Conservation (phyloP, 192 early-diverging fungal genomes). For the Oehlia diaphana region DNA sequence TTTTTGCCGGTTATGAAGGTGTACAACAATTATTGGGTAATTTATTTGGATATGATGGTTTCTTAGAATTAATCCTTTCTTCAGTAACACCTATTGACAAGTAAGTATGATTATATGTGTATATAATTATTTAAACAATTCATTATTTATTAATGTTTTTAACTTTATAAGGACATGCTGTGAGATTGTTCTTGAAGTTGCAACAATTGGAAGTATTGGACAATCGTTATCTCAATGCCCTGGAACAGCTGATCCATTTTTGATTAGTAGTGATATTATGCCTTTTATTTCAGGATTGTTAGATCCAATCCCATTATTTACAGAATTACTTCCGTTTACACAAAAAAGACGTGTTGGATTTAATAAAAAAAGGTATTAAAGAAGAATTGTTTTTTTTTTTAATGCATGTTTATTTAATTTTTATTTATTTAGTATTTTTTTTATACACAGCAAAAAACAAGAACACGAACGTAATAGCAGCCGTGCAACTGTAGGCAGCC, state of each 20-base stretch:
- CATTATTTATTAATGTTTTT: background rate
- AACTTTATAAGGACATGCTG: conserved; percentile 34
- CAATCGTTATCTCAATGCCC: conserved; percentile 34
- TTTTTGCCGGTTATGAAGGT: conserved; percentile 42
- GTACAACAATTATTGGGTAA: conserved; percentile 34
- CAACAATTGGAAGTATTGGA: conserved; percentile 41
- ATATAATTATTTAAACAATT: background rate
- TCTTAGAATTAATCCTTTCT: conserved; percentile 39
- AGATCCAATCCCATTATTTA: conserved; percentile 31
- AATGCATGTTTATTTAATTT: background rate
- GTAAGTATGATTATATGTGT: conserved; percentile 22
- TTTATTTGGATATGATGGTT: conserved; percentile 43
- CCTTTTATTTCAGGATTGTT: conserved; percentile 38
- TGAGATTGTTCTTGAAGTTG: conserved; percentile 43
- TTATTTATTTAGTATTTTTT: background rate
- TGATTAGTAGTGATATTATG: conserved; percentile 42
- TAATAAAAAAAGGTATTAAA: conserved; percentile 8
- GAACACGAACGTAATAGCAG: background rate
- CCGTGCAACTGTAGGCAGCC: background rate
- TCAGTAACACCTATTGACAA: conserved; percentile 42
- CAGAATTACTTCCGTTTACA: conserved; percentile 33
- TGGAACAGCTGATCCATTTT: conserved; percentile 36
- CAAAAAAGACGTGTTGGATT: conserved; percentile 3
- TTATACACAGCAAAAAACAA: background rate
- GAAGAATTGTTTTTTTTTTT: too few species aligned